phyloP scores from a whole-genome alignment of 805 yeast species.

The Hanseniaspora meyeri region DNA sequence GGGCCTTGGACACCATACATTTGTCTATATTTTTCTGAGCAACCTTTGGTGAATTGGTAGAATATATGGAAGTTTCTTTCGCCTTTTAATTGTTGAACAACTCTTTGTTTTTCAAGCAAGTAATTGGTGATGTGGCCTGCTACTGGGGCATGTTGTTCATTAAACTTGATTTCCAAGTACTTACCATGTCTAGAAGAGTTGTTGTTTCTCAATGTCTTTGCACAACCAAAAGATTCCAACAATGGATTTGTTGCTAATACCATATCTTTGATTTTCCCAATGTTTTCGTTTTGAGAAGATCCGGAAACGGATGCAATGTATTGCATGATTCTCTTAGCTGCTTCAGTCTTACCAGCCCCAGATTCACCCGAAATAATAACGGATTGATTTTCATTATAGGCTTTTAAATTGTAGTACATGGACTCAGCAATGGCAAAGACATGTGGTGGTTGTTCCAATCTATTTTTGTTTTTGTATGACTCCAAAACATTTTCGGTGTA shows the following conservation, averaged over 20 bases:
- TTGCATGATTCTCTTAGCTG: conserved; percentile 96
- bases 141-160: conserved; percentile 70
- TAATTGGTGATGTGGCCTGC: conserved; percentile 95
- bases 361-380: conserved; percentile 96
- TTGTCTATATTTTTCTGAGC: conserved; percentile 72
- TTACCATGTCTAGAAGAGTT: conserved; percentile 97
- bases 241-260: conserved; percentile 95
- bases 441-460: conserved; percentile 95
- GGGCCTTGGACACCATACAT: conserved; percentile 85
- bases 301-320: conserved; percentile 80
- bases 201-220: conserved; percentile 92
- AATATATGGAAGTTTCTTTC: conserved; percentile 96
- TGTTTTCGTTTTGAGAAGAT: conserved; percentile 42
- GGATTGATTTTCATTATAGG: conserved; percentile 89
- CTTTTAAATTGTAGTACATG: conserved; percentile 89
- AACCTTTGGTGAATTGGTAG: conserved; percentile 88
- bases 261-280: conserved; percentile 87
- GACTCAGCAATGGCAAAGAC: conserved; percentile 96
- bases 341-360: conserved; percentile 97
- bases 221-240: conserved; percentile 97
- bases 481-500: conserved; percentile 69
- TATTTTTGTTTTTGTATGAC: conserved; percentile 77
- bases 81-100: conserved; percentile 81
- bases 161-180: conserved; percentile 82
- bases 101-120: conserved; percentile 86